phyloP scores from a whole-genome alignment of 1,139 yeast genomes.

The Petasospora rhodanensis region DNA sequence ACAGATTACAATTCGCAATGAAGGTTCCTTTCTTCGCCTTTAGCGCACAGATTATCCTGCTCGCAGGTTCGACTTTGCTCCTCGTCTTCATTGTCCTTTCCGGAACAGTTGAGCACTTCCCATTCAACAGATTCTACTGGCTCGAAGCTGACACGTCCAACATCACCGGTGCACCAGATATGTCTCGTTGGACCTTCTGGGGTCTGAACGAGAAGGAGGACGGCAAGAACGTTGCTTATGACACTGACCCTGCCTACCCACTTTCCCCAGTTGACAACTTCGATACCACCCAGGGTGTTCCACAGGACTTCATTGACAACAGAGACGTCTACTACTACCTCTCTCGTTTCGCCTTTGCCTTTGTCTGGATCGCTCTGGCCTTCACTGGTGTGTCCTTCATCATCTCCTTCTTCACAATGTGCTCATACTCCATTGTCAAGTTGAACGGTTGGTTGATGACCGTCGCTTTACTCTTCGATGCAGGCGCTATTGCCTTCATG shows the following conservation, averaged over 20 bases:
- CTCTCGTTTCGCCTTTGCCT: constrained; percentile 67
- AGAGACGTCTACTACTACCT: constrained; percentile 62
- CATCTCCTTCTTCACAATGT: constrained; percentile 36
- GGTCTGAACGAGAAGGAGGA: constrained; percentile 44
- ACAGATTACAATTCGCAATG: constrained; percentile 13
- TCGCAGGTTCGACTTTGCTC: constrained; percentile 44
- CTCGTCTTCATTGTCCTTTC: constrained; percentile 60
- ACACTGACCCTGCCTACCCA: constrained; percentile 55
- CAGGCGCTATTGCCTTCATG: constrained; percentile 58
- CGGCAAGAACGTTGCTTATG: constrained; percentile 28
- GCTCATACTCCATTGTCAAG: constrained; percentile 44
- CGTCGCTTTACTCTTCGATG: constrained; percentile 49
- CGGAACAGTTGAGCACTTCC: constrained; percentile 57
- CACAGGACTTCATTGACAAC: constrained; percentile 48
- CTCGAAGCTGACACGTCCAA: constrained; percentile 59
- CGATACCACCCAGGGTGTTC: constrained; percentile 45
- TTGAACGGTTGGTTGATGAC: constrained; percentile 49
- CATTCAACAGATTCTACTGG: constrained; percentile 68
- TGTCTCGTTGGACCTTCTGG: constrained; percentile 80
- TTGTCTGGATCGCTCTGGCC: constrained; percentile 55
- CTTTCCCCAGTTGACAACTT: constrained; percentile 72
- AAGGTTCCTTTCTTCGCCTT: constrained; percentile 15
- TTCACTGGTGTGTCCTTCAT: constrained; percentile 47
- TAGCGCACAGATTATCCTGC: constrained; percentile 15
- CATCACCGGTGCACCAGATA: constrained; percentile 48